Evolutionary conservation across 805 yeast genomes (phyloP), one percentile per base, ranked within the genome.

Genomic region (Pichia californica): DNA sequence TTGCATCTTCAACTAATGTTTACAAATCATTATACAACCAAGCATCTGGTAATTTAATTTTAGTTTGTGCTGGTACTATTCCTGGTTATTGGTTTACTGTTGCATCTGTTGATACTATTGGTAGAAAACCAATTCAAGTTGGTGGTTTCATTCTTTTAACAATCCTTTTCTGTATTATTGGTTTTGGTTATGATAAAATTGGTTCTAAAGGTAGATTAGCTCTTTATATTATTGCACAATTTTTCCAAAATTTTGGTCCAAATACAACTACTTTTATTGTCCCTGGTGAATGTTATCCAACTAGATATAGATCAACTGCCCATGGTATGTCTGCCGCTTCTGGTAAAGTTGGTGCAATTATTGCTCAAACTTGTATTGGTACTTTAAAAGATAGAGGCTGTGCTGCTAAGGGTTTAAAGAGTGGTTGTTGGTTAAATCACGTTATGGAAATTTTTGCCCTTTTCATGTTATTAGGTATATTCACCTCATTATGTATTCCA

Each of bases 381-480:
- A 86, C 95, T 51, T 74, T 88, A 57, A 74, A 81, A 45, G 73
- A 83, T 73, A 91, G 83, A 66, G 74, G 77, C 50, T 88, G 95
- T 77, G 69, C 87, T 30, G 67, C 69, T 40, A 73, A 71, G 46
- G 63, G 59, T 26, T 52, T 54, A 43, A 63, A 76, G 47, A 56
- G 55, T 31, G 77, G 79, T 69, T 87, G 95, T 79, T 87, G 77
- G 82, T 75, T 87, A 64, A 87, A 88, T 35, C 95, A 88, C 55
- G 95, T 88, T 53, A 87, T 88, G 94, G 88, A 88, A 71, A 87
- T 88, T 62, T 88, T 84, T 63, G 95, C 96, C 18, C 72, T 88
- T 43, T 88, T 88, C 77, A 88, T 88, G 96, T 73, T 88, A 68
- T 53, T 81, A 40, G 96, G 96, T 71, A 55, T 78, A 54, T 66